Evolutionary conservation across 495 filamentous ascomycete species (phyloP), one percentile per base, ranked within the genome.

Genomic region (Amniculicola lignicola): DNA sequence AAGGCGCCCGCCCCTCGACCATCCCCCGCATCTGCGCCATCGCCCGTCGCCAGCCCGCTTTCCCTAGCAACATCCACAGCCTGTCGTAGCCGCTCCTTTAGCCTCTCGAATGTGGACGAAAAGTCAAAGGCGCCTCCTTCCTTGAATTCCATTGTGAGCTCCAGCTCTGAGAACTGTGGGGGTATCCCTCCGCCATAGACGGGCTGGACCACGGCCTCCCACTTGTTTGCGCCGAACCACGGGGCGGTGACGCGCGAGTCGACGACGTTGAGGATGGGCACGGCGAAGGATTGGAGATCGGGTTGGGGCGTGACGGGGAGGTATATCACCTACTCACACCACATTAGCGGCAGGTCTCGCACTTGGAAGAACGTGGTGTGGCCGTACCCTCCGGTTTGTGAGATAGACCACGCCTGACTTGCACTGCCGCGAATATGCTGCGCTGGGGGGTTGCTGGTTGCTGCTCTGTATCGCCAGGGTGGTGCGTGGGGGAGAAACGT

Each of bases 121-220:
- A 95, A 96, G 62, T 96, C 92, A 72, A 87, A 95, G 7, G 90
- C 90, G 0, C 93, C 93, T 35, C 94, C 93, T 46, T 98, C 93
- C 69, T 88, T 89, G 76, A 97, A 98, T 7, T 86, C 87, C 49
- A 96, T 77, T 70, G 85, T 89, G 43, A 91, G 56, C 59, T 92
- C 87, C 24, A 95, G 78, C 14, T 82, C 81, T 2, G 84, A 74
- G 33, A 87, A 76, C 11, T 82, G 77, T n/a, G 85, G 71, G 1
- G 89, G 86, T 36, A 98, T 88, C 35, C 89, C 89, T n/a, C 94
- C 94, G 22, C 84, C 83, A 0, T 83, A 66, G 23, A 93, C 87
- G 16, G 94, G 90, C 61, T 85, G 85, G 44, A 95, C 78, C 23
- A 84, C 72, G 24, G 84, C 85, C 21, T 80, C 80, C 93, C 93